Evolutionary conservation across 768 basidiomycete genomes (phyloP), one percentile per base, ranked within the genome.

Genomic region (Guyanaporus albipodus): DNA sequence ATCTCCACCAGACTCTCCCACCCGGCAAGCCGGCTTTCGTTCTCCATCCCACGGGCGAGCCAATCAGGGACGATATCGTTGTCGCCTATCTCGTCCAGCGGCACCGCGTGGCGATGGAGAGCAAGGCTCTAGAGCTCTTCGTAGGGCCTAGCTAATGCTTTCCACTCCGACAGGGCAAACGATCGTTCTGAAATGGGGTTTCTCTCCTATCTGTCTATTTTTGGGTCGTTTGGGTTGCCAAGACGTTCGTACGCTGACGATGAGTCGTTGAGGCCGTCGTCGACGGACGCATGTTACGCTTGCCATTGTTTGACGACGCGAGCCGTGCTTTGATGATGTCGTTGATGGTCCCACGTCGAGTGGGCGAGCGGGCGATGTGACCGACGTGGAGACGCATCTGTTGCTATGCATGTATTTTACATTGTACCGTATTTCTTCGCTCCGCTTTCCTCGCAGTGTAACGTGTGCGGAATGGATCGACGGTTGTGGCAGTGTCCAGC

Each of bases 41-140:
- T 22, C 37, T 67, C 14, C 54, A 63, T 26, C 48, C 49, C 7
- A 22, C 33, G 14, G 59, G 57, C 3, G 64, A 66, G 42, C 59
- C 59, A 4, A 45, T 66, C 11, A 49, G 64, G 21, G 66, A 66
- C n/a, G 66, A 63, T 7, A 52, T 67, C 29, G 44, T 61, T 11
- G 47, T 67, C 14, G 56, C 53, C 8, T 66, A 67, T 44, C 35
- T 63, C 21, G 27, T 66, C 11, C 66, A 66, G 21, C 57, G 53
- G 44, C 51, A 62, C 24, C 58, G 64, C 22, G 21, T 59, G 2
- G 47, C 29, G 32, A 26, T 61, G 51, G 63, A 67, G 36, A 54
- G 26, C 43, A 54, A 29, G 46, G 53, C 63, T 0, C n/a, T 65
- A 21, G 53, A 65, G 19, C 54, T 65, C 12, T 55, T 65, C 21